These are phyloP conservation scores for Ceratopteris richardii DNA, from an alignment of 75 land plant genomes.

Conservation along the genomic window DNA sequence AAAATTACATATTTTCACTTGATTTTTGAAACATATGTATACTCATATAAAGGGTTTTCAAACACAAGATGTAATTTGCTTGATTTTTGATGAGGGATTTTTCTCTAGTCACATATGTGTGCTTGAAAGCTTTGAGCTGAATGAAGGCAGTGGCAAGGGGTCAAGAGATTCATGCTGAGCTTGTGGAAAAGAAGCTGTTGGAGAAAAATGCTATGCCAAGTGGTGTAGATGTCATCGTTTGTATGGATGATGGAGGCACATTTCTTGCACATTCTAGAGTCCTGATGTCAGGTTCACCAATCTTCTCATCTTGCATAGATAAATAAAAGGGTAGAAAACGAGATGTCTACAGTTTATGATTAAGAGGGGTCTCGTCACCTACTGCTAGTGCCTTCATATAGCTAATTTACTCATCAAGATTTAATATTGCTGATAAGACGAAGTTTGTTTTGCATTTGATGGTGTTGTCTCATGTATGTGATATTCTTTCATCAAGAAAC, in stretches of 20 bases:
- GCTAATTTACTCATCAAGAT: conserved; percentile 21
- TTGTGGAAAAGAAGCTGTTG: too few relatives aligned
- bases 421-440: conserved; percentile 61
- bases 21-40: too few relatives aligned
- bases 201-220: too few relatives aligned
- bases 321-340: background rate
- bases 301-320: background rate
- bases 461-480: conserved; percentile 63
- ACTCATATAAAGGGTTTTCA: too few relatives aligned
- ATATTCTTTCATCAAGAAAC: conserved; percentile 49
- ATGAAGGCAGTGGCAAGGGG: too few relatives aligned
- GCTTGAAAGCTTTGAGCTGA: too few relatives aligned
- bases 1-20: too few relatives aligned
- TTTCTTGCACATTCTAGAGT: conserved; percentile 60
- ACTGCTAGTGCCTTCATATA: background rate
- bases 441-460: conserved; percentile 57
- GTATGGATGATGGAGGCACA: conserved; percentile 32
- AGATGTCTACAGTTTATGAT: background rate
- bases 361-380: background rate
- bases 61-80: too few relatives aligned
- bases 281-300: conserved; percentile 15
- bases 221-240: conserved; percentile 57
- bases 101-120: too few relatives aligned
- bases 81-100: too few relatives aligned
- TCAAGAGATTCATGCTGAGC: too few relatives aligned